These are phyloP conservation scores for Globisporangium sylvaticum DNA, from an alignment of 352 stramenopile genomes.

Conservation along the genomic window DNA sequence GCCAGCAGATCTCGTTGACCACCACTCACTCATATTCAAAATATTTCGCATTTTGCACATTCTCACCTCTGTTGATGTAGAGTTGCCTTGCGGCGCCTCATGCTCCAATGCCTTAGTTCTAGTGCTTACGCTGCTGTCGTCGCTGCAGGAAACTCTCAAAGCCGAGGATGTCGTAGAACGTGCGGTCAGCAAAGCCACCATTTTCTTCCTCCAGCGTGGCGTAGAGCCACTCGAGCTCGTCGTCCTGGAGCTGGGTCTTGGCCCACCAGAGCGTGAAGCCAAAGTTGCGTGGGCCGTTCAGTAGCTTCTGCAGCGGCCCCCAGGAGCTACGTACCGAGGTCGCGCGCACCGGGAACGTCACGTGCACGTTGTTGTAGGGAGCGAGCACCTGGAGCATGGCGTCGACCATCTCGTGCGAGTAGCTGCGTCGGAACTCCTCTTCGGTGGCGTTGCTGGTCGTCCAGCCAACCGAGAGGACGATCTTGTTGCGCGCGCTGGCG, in stretches of 20 bases:
- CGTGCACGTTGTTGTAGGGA: slow-evolving; percentile 37
- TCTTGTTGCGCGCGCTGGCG: slow-evolving; percentile 30
- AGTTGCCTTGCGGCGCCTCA: neutral
- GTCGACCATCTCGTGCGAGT: slow-evolving; percentile 49
- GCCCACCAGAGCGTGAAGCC: slow-evolving; percentile 76
- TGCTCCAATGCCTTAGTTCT: neutral
- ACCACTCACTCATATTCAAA: neutral
- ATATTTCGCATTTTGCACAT: slow-evolving; percentile 8
- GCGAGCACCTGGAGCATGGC: slow-evolving; percentile 48
- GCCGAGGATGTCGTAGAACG: slow-evolving; percentile 72
- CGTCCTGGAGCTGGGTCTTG: slow-evolving; percentile 39
- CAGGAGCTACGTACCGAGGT: slow-evolving; percentile 60
- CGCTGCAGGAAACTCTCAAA: slow-evolving; percentile 50
- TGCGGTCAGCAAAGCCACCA: slow-evolving; percentile 31
- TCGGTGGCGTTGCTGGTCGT: slow-evolving; percentile 54
- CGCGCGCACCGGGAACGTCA: slow-evolving; percentile 66
- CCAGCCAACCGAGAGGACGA: slow-evolving; percentile 72
- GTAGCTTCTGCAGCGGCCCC: slow-evolving; percentile 36
- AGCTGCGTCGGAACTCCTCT: slow-evolving; percentile 48
- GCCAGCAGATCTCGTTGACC: neutral
- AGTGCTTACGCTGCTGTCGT: slow-evolving; percentile 11
- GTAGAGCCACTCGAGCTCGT: slow-evolving; percentile 63
- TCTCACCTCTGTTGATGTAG: neutral
- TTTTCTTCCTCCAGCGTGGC: slow-evolving; percentile 36
- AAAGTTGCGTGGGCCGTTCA: slow-evolving; percentile 30